phyloP scores from a whole-genome alignment of 2,329 filamentous ascomycete genomes.

The Mycosphaerella sp. region DNA sequence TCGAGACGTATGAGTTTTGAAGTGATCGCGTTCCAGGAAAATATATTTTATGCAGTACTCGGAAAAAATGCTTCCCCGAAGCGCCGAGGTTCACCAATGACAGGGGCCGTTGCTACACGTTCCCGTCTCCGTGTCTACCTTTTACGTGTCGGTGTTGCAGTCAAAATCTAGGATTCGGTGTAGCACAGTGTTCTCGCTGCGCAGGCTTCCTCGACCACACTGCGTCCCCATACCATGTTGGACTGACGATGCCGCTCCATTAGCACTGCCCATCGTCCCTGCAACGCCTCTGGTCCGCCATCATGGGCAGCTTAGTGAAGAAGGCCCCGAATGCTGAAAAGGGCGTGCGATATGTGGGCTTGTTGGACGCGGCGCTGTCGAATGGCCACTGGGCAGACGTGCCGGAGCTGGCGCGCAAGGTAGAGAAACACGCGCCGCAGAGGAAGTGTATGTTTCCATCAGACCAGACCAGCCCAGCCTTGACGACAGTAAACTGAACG shows the following conservation, averaged over 20 bases:
- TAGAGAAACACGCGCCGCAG: slow-evolving; percentile 86
- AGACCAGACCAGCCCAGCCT: not conserved
- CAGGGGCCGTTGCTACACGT: slow-evolving; percentile 4
- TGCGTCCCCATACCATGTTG: not conserved
- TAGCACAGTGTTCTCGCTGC: not conserved
- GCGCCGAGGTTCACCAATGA: slow-evolving; percentile 2
- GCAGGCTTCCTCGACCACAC: not conserved
- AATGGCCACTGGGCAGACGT: slow-evolving; percentile 81
- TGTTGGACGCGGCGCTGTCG: slow-evolving; percentile 80
- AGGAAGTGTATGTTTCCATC: slow-evolving; percentile 62
- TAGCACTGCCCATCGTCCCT: slow-evolving; percentile 14
- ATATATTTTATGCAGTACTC: not conserved
- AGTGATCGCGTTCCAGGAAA: not conserved
- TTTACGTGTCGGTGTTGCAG: no score
- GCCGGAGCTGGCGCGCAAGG: slow-evolving; percentile 83
- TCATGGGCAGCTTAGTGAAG: slow-evolving; percentile 25
- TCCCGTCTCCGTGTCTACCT: not conserved
- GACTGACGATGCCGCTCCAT: slow-evolving; percentile 14
- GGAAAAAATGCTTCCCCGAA: not conserved
- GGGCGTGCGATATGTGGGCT: slow-evolving; percentile 71
- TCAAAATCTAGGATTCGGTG: not conserved
- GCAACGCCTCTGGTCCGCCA: slow-evolving; percentile 10
- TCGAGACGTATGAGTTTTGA: not conserved
- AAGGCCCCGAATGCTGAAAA: slow-evolving; percentile 47
- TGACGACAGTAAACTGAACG: not conserved